Base-by-base conservation (phyloP, 805 yeast species). In the Ascoidea rubescens region DNA sequence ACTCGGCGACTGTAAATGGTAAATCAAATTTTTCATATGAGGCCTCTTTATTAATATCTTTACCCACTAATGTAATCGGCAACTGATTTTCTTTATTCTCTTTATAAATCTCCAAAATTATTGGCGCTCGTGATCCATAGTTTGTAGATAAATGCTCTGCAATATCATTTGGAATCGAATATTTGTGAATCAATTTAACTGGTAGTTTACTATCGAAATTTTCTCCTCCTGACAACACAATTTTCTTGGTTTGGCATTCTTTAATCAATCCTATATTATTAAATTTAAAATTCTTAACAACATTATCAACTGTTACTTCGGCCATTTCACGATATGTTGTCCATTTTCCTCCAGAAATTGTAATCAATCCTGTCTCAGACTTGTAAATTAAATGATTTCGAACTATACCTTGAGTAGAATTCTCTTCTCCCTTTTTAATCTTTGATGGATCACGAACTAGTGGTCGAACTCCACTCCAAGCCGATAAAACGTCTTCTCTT, bases 261-360 rank as follows among this genome's bases (percentile, higher is more conserved):
- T 64, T 57, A 56, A 60, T 49, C 49, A 68, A 60, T 16, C 67
- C 69, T 51, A 74, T 72, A 50, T 70, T 69, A 12, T 65, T 64
- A 53, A 68, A 68, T 47, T 64, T 58, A 10, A 10, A 10, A 10
- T 37, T 37, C 62, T 78, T 72, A 49, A 87, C 73, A 51, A 85
- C 80, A 59, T 79, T 79, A 66, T 87, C 82, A 48, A 90, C 82
- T 48, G 96, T 87, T 71, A 91, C 96, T 71, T 90, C 82, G 28
- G 97, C 96, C 97, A 90, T 90, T 72, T 88, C 95, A 72, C 97
- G 79, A 73, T 90, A 91, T 44, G 98, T 90, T 51, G 98, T 90
- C 98, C 98, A 90, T 71, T 90, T 90, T 67, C 98, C 98, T 62
- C 97, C 98, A 17, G 95, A 83, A 58, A 90, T 85, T 45, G 98